These are phyloP conservation scores for Penicillium sp. DNA, from an alignment of 2,329 filamentous ascomycete genomes.

Conservation along the genomic window DNA sequence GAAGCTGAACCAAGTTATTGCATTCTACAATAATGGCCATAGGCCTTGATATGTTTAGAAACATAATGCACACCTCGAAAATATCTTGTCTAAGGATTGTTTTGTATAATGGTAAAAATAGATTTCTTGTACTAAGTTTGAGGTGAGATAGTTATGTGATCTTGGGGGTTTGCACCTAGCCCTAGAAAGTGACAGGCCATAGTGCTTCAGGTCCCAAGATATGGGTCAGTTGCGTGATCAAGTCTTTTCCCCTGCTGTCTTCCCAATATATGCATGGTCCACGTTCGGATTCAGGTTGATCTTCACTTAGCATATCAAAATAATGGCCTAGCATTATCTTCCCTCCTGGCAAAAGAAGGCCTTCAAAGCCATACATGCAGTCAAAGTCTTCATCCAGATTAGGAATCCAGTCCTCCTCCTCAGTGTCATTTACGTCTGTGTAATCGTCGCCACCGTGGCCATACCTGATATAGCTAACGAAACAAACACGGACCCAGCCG, in stretches of 20 bases:
- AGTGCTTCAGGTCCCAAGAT: background rate
- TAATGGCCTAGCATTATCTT: slow-evolving; percentile 49
- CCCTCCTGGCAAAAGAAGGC: slow-evolving; percentile 44
- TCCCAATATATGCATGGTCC: slow-evolving; percentile 35
- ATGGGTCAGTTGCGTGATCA: background rate
- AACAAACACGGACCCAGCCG: slow-evolving; percentile 36
- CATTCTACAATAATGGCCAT: too few species aligned
- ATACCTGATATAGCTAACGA: slow-evolving; percentile 27
- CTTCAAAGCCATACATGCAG: slow-evolving; percentile 46
- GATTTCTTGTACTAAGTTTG: too few species aligned
- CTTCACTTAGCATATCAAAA: slow-evolving; percentile 27
- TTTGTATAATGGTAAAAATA: too few species aligned
- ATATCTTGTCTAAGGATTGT: too few species aligned
- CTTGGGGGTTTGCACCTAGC: too few species aligned
- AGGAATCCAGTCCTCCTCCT: slow-evolving; percentile 14
- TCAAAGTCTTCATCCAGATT: slow-evolving; percentile 22
- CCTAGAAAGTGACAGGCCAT: background rate
- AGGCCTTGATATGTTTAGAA: too few species aligned
- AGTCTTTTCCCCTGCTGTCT: background rate
- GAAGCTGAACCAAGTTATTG: background rate
- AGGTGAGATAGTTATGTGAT: background rate
- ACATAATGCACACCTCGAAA: too few species aligned
- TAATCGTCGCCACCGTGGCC: background rate
- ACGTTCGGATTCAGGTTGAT: slow-evolving; percentile 11
- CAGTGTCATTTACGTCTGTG: background rate